Conservation (phyloP, 2,329 filamentous ascomycete species). For the Cercospora janseana region DNA sequence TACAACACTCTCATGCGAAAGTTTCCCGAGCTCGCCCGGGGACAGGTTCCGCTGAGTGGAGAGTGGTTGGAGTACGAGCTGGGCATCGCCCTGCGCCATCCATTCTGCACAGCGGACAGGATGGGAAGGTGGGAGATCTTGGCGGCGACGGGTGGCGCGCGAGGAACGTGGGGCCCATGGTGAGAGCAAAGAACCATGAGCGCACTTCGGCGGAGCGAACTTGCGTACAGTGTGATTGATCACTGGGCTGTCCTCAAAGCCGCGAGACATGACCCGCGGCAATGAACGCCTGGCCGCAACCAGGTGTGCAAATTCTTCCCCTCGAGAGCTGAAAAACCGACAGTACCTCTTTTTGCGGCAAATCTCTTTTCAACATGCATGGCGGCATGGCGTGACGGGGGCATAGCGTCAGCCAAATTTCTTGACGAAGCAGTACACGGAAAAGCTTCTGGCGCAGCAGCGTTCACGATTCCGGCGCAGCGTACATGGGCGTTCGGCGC, state of each 20-base stretch:
- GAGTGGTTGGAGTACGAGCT: constrained; percentile 34
- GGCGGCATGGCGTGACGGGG: constrained; percentile 19
- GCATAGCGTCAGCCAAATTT: constrained; percentile 5
- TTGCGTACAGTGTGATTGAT: neutral
- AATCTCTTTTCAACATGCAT: constrained; percentile 18
- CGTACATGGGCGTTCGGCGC: constrained; percentile 3
- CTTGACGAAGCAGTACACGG: neutral
- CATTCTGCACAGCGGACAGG: constrained; percentile 29
- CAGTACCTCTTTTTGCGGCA: neutral
- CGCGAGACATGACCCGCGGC: too few species aligned
- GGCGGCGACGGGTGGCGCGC: constrained; percentile 25
- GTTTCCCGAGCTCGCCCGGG: constrained; percentile 31
- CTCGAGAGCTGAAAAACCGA: neutral
- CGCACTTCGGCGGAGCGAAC: too few species aligned
- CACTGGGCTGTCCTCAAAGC: too few species aligned
- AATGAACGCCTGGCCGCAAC: too few species aligned
- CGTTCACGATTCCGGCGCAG: too few species aligned
- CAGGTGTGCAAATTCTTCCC: too few species aligned
- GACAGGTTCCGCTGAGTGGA: constrained; percentile 19
- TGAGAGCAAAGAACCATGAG: constrained; percentile 13
- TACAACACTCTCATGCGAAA: constrained; percentile 26
- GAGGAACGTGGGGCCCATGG: constrained; percentile 35
- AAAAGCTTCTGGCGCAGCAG: too few species aligned
- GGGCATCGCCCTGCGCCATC: constrained; percentile 26
- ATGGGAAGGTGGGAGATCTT: constrained; percentile 34